Percentiles rank a stretch among this genome's conserved stretches.
Conservation (phyloP, 495 filamentous ascomycete genomes). For the Aspergillus leporis region DNA sequence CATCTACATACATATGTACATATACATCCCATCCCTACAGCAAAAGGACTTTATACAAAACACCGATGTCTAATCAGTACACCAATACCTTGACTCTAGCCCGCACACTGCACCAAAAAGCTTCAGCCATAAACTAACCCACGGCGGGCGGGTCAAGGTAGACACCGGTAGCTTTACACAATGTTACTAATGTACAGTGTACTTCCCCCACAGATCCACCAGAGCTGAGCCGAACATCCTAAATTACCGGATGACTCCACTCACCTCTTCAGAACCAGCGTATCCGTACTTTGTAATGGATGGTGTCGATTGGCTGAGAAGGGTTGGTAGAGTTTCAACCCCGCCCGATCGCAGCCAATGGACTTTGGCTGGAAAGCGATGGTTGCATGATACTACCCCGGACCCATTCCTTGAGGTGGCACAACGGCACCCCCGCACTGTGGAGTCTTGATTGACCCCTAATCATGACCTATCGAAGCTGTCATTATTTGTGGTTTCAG, state of each 20-base stretch:
- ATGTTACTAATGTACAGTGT: background rate
- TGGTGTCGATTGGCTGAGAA: background rate
- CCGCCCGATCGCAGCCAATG: background rate
- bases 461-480: no score
- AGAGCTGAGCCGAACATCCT: no score
- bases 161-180: no score
- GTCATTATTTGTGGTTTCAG: no score
- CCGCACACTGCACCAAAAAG: no score
- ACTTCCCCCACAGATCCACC: background rate
- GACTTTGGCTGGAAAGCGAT: background rate
- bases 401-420: background rate
- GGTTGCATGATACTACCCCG: background rate
- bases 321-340: background rate
- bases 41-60: background rate
- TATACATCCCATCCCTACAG: background rate
- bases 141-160: background rate
- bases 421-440: background rate
- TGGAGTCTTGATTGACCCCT: background rate
- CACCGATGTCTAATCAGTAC: background rate
- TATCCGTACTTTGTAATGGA: background rate
- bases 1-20: background rate
- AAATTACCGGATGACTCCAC: no score
- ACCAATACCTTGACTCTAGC: no score
- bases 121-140: no score
- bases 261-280: background rate